Conservation (phyloP, 202 grass and related monocot species). For the Setaria italica region DNA sequence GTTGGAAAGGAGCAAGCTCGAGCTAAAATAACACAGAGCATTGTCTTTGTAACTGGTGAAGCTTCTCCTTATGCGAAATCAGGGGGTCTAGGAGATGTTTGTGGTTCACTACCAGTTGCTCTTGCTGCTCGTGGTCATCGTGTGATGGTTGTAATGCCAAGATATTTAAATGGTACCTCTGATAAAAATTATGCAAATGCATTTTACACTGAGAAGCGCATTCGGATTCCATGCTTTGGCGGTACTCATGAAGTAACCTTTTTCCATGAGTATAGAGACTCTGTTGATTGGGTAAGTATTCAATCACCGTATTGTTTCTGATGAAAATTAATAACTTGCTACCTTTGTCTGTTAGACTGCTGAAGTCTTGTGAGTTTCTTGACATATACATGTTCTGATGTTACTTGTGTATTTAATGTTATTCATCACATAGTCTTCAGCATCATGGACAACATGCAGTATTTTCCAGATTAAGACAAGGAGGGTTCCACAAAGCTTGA, state of each 20-base stretch:
- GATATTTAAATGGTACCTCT: constrained; percentile 76
- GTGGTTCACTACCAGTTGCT: constrained; percentile 92
- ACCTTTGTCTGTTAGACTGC: background rate
- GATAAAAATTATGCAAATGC: constrained; percentile 67
- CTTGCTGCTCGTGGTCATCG: constrained; percentile 88
- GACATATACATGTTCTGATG: constrained; percentile 1
- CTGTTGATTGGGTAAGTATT: constrained; percentile 88
- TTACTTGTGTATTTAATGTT: constrained; percentile 13
- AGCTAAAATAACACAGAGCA: constrained; percentile 62
- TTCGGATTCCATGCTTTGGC: constrained; percentile 75
- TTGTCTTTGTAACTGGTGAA: constrained; percentile 88
- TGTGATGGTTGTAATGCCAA: constrained; percentile 94
- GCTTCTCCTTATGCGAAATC: constrained; percentile 95
- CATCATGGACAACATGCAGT: background rate
- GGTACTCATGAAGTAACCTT: constrained; percentile 82
- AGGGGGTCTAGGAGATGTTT: constrained; percentile 93
- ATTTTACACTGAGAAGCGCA: constrained; percentile 59
- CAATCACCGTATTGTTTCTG: constrained; percentile 38
- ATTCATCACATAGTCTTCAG: background rate
- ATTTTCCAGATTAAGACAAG: background rate
- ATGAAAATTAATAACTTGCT: constrained; percentile 9
- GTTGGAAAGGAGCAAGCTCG: constrained; percentile 45
- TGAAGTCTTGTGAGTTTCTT: constrained; percentile 13
- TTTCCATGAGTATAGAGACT: constrained; percentile 86
- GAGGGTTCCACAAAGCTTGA: background rate